Evolutionary conservation across 768 basidiomycete genomes (phyloP).

Genomic region (Agaricus blazei): DNA sequence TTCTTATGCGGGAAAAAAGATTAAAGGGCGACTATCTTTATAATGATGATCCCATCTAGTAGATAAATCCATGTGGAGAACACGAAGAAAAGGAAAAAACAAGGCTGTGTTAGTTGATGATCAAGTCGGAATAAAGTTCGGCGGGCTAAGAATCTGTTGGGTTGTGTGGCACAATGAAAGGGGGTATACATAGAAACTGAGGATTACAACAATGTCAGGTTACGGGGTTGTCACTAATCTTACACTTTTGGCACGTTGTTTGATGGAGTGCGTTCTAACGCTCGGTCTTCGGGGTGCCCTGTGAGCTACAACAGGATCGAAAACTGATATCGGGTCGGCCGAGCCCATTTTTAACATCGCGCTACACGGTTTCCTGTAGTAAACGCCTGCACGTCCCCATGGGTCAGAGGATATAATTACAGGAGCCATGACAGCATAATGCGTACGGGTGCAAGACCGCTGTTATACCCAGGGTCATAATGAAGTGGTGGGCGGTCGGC

Average conservation of each 20-base stretch:
- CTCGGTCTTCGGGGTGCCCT: background rate
- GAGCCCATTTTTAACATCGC: background rate
- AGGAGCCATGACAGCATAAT: background rate
- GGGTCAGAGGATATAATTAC: background rate
- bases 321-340: background rate
- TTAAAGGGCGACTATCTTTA: slow-evolving; percentile 1
- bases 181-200: slow-evolving; percentile 6
- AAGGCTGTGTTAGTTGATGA: slow-evolving; percentile 9
- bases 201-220: slow-evolving; percentile 9
- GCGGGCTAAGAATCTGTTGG: slow-evolving; percentile 8
- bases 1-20: slow-evolving; percentile 2
- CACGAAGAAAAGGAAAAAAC: background rate
- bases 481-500: slow-evolving; percentile 34
- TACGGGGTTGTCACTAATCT: slow-evolving; percentile 8
- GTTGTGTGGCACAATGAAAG: slow-evolving; percentile 4
- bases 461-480: slow-evolving; percentile 15
- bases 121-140: slow-evolving; percentile 10
- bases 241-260: slow-evolving; percentile 5
- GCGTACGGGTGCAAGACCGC: slow-evolving; percentile 10
- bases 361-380: background rate
- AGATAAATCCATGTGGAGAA: slow-evolving; percentile 7
- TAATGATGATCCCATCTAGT: slow-evolving; percentile 1
- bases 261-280: background rate
- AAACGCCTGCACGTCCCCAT: background rate
- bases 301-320: background rate